Base-by-base conservation (phyloP, 75 land plant species). In the Picea glauca region DNA sequence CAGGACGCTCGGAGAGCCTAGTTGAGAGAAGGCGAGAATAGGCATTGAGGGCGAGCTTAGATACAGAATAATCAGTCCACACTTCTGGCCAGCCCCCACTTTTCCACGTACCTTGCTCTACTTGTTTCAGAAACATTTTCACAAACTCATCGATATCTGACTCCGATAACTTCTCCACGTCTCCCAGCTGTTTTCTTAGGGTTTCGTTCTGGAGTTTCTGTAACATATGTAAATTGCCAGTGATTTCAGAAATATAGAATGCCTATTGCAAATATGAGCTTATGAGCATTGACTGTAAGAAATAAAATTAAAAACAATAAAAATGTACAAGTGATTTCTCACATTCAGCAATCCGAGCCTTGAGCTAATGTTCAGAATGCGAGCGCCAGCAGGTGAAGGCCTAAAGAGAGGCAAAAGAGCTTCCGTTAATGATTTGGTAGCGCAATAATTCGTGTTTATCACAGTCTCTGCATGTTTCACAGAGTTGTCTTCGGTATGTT, bases 31-130 rank as follows among this genome's bases (percentile, higher is more conserved):
- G 77, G 70, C 87, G 85, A 20, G 93, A 72, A 81, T 95, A 93
- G 17, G 92, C 90, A 76, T 93, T 95, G 58, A 95, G 87, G 3
- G 96, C 98, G 12, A 93, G 86, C 82, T 95, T 95, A 8, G 98
- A 95, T 11, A 94, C 87, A 3, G 90, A 75, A 80, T 94, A 94
- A 66, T 86, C 88, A 3, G 92, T 77, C 86, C 86, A 85, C 13
- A 81, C 23, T 50, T 1, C 0, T 50, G 96, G 98, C 98, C 98
- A 96, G 13, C 98, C 96, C 75, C 74, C 78, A 5, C 15, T 80
- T n/a, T 78, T 33, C 90, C 88, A 89, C 4, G 72, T 84, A 21
- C 92, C 92, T 5, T 60, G 63, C 72, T 89, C 85, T 74, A 86
- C 94, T 31, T 86, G 76, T 30, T 74, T 50, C 21, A 91, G 78